Percentiles rank a stretch among this genome's conserved stretches.
phyloP scores from a whole-genome alignment of 2,329 filamentous ascomycete genomes.

The Cladophialophora immunda region DNA sequence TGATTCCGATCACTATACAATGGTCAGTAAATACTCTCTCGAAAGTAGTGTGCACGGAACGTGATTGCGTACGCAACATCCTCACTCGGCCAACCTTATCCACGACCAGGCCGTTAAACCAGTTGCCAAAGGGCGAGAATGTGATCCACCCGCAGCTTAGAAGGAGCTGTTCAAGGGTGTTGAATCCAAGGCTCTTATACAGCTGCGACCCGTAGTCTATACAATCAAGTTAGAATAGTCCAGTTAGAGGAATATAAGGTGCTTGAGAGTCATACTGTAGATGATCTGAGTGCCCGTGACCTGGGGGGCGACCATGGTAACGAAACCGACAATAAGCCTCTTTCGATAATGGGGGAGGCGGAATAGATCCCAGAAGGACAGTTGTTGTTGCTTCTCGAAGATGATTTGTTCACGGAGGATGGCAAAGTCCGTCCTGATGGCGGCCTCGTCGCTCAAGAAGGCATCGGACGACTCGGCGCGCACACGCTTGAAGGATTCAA shows the following conservation, averaged over 20 bases:
- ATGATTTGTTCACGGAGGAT: slow-evolving; percentile 25
- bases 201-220: slow-evolving; percentile 28
- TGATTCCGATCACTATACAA: slow-evolving; percentile 46
- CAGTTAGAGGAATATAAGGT: neutral
- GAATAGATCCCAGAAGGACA: slow-evolving; percentile 31
- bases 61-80: slow-evolving; percentile 33
- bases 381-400: slow-evolving; percentile 20
- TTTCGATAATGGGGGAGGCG: slow-evolving; percentile 33
- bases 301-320: slow-evolving; percentile 24
- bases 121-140: slow-evolving; percentile 22
- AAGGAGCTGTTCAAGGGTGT: slow-evolving; percentile 21
- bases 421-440: slow-evolving; percentile 28
- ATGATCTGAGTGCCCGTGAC: slow-evolving; percentile 27
- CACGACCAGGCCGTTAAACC: slow-evolving; percentile 45
- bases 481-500: slow-evolving; percentile 30
- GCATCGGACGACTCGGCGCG: slow-evolving; percentile 26
- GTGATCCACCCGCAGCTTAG: slow-evolving; percentile 26
- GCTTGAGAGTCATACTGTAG: slow-evolving; percentile 14
- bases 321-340: slow-evolving; percentile 31
- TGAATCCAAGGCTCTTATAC: slow-evolving; percentile 26
- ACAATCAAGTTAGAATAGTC: neutral
- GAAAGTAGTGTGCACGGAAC: neutral
- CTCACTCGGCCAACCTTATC: slow-evolving; percentile 48
- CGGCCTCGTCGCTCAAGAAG: slow-evolving; percentile 24
- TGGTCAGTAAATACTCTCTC: neutral